Evolutionary conservation across 2,329 filamentous ascomycete genomes (phyloP).

Genomic region (Talaromyces sp.): DNA sequence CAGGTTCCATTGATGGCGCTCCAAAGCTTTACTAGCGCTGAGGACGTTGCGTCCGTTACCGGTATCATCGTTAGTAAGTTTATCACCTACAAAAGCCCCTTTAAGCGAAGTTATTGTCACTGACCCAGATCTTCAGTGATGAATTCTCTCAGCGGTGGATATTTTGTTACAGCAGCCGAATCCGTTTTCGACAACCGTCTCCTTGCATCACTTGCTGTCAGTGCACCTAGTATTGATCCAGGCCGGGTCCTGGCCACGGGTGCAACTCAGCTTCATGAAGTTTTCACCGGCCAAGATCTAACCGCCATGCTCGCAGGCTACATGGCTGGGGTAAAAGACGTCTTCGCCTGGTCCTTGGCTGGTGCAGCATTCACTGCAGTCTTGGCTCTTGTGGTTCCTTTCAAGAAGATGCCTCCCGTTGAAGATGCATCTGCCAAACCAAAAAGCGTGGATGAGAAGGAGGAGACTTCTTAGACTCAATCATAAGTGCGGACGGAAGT

Average conservation of each 20-base stretch:
- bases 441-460: neutral
- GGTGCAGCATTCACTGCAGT: neutral
- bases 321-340: slow-evolving; percentile 1
- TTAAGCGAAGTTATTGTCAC: neutral
- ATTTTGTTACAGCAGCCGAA: slow-evolving; percentile 26
- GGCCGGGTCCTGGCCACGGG: neutral
- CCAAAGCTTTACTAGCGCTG: slow-evolving; percentile 14
- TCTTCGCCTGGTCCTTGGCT: neutral
- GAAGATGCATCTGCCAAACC: neutral
- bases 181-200: slow-evolving; percentile 27
- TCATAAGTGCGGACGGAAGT: neutral
- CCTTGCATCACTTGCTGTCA: neutral
- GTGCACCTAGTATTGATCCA: neutral
- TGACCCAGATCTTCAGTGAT: slow-evolving; percentile 14
- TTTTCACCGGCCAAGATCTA: neutral
- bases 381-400: neutral
- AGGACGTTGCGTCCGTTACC: slow-evolving; percentile 20
- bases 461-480: neutral
- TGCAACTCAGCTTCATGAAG: neutral
- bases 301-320: neutral
- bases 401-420: neutral
- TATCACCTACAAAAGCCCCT: too few species aligned
- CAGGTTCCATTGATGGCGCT: slow-evolving; percentile 11
- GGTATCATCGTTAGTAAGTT: slow-evolving; percentile 23
- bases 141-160: slow-evolving; percentile 20